These are phyloP conservation scores for Colletotrichum tropicale DNA, from an alignment of 2,329 filamentous ascomycete genomes.

Conservation along the genomic window DNA sequence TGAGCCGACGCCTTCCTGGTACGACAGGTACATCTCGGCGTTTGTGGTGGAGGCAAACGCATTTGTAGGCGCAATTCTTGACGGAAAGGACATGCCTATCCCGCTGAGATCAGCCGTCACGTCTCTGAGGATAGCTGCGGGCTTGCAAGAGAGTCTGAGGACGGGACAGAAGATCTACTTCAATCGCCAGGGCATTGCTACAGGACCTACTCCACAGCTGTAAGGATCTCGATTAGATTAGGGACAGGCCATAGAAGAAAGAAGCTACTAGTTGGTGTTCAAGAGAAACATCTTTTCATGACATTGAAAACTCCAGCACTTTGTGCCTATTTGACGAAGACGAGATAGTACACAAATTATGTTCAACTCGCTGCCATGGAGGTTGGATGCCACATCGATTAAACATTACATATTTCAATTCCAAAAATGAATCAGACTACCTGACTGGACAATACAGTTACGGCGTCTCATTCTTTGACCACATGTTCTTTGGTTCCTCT, in stretches of 20 bases:
- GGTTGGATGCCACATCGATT: no score
- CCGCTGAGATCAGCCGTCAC: slow-evolving; percentile 16
- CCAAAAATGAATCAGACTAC: background rate
- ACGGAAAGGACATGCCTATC: slow-evolving; percentile 20
- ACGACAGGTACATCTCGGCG: slow-evolving; percentile 28
- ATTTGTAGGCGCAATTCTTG: slow-evolving; percentile 23
- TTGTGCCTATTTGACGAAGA: no score
- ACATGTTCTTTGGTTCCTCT: no score
- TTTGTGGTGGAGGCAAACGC: slow-evolving; percentile 29
- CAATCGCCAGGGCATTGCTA: slow-evolving; percentile 8
- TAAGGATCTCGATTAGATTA: background rate
- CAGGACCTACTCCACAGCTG: background rate
- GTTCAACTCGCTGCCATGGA: no score
- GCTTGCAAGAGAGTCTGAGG: slow-evolving; percentile 20
- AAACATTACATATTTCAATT: no score
- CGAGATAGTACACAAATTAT: no score
- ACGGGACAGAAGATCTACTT: slow-evolving; percentile 18
- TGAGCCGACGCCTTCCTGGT: slow-evolving; percentile 26
- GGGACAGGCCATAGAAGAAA: rapidly evolving
- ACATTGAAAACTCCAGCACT: no score
- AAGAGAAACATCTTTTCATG: no score
- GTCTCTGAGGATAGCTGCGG: slow-evolving; percentile 21
- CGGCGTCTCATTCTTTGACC: rapidly evolving
- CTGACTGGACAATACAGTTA: background rate
- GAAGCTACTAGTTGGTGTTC: no score